Conservation (phyloP, 2,329 filamentous ascomycete genomes). For the Trichophyton schoenleinii region DNA sequence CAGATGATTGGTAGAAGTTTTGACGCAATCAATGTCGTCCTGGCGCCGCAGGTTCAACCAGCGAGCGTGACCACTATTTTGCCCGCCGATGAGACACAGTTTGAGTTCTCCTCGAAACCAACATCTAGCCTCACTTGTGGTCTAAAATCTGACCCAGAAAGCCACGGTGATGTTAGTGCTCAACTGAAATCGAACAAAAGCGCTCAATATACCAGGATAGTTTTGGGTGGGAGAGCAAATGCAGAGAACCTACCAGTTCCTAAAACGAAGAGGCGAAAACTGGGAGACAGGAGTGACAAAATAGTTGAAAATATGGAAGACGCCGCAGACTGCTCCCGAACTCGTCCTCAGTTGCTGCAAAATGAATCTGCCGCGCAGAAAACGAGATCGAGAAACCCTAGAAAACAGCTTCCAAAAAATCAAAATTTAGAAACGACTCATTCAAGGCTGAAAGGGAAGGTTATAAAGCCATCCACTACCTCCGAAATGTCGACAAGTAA, state of each 20-base stretch:
- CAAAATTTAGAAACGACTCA: conserved; percentile 20
- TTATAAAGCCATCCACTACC: conserved; percentile 22
- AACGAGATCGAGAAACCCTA: conserved; percentile 14
- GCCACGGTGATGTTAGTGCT: background rate
- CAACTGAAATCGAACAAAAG: background rate
- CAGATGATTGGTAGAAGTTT: background rate
- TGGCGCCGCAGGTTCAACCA: background rate
- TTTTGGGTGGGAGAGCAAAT: conserved; percentile 1
- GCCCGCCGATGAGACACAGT: background rate
- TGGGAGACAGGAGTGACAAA: background rate
- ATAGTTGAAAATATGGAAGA: background rate
- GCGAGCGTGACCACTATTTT: background rate
- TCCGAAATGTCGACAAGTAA: conserved; percentile 10
- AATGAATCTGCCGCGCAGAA: background rate
- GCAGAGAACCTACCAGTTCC: conserved; percentile 9
- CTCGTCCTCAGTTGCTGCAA: background rate
- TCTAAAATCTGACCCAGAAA: background rate
- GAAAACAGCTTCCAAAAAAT: conserved; percentile 18
- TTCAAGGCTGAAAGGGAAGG: conserved; percentile 25
- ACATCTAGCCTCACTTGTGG: background rate
- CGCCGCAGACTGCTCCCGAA: background rate
- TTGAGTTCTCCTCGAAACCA: background rate
- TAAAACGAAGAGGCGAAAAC: background rate
- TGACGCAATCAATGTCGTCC: background rate
- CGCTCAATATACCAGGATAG: background rate